phyloP scores from a whole-genome alignment of 805 yeast genomes.

The Sugiyamaella mastotermitis region DNA sequence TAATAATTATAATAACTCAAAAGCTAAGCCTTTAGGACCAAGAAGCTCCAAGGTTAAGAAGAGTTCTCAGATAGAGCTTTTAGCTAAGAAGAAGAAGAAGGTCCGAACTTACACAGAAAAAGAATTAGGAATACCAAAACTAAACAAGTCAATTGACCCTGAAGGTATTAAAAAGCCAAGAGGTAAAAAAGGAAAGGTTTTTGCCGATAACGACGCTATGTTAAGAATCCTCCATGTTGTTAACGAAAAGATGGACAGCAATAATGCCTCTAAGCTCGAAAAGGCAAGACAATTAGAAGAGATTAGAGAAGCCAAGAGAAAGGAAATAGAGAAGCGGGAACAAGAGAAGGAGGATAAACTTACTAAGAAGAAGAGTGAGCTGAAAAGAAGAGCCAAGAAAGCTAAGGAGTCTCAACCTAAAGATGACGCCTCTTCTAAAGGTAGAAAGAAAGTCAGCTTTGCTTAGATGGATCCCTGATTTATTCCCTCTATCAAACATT shows the following conservation, averaged over 20 bases:
- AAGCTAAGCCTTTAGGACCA: constrained; percentile 3
- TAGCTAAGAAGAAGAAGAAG: constrained; percentile 23
- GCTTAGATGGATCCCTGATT: constrained; percentile 5
- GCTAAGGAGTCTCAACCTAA: constrained; percentile 11
- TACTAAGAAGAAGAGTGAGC: constrained; percentile 45
- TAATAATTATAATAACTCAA: constrained; percentile 15
- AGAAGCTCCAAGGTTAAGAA: constrained; percentile 8
- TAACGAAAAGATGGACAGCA: constrained; percentile 72
- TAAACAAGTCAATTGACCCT: constrained; percentile 80
- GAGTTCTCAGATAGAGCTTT: constrained; percentile 3
- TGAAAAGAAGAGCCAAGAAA: constrained; percentile 13
- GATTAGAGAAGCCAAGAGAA: constrained; percentile 75
- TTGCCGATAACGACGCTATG: constrained; percentile 55
- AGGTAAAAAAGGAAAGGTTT: constrained; percentile 64
- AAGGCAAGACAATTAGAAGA: constrained; percentile 85
- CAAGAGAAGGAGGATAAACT: constrained; percentile 63
- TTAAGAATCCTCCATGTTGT: constrained; percentile 71
- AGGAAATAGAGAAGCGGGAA: constrained; percentile 79
- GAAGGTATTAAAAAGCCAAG: constrained; percentile 63
- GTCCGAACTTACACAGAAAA: constrained; percentile 54
- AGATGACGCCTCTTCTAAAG: constrained; percentile 7
- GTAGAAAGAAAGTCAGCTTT: constrained; percentile 14
- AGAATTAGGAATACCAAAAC: constrained; percentile 70
- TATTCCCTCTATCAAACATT: too few species aligned
- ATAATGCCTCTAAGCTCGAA: constrained; percentile 83